phyloP scores from a whole-genome alignment of 2,329 filamentous ascomycete genomes.

The Grosmannia serpens region DNA sequence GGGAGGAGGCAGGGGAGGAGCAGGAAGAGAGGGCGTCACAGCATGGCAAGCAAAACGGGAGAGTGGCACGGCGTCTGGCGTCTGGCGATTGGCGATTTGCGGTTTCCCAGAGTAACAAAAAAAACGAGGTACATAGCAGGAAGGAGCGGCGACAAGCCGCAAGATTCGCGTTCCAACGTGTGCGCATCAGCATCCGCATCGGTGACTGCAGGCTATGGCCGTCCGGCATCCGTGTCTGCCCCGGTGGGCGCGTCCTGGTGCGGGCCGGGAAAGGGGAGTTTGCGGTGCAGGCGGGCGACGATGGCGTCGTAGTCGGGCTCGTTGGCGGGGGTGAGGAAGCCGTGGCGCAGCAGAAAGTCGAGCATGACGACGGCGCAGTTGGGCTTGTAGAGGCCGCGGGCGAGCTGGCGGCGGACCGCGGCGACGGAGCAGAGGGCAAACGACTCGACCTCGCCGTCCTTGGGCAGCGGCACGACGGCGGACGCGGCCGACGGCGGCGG shows the following conservation, averaged over 20 bases:
- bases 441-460: slow-evolving; percentile 79
- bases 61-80: not conserved
- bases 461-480: slow-evolving; percentile 56
- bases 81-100: not conserved
- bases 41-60: not conserved
- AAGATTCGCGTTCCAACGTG: too few species aligned
- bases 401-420: slow-evolving; percentile 57
- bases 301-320: slow-evolving; percentile 73
- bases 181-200: too few species aligned
- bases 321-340: slow-evolving; percentile 65
- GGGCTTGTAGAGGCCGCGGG: slow-evolving; percentile 72
- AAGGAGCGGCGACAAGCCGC: too few species aligned
- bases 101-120: not conserved
- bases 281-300: slow-evolving; percentile 60
- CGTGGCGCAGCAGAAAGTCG: slow-evolving; percentile 83
- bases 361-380: slow-evolving; percentile 78
- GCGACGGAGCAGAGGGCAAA: slow-evolving; percentile 70
- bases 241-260: slow-evolving; percentile 23
- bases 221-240: too few species aligned
- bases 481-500: slow-evolving; percentile 31
- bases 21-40: not conserved
- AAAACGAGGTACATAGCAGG: not conserved
- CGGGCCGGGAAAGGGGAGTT: slow-evolving; percentile 67
- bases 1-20: not conserved
- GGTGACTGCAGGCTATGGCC: too few species aligned